Evolutionary conservation across 73 alveolate genomes (phyloP).

Genomic region (Paramecium sexaurelia): DNA sequence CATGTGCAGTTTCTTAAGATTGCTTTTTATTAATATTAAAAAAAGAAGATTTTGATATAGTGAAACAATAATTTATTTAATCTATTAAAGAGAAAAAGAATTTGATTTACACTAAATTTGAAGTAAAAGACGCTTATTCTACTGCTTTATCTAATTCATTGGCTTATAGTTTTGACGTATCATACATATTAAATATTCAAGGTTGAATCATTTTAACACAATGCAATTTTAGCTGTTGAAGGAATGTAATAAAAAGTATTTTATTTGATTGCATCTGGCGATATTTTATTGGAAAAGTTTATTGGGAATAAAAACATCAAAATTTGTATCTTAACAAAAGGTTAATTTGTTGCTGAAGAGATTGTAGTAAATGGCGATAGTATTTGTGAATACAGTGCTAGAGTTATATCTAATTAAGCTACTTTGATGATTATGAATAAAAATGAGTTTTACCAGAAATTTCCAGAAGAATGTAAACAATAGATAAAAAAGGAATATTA

Average conservation of each 20-base stretch:
- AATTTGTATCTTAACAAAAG: constrained; percentile 14
- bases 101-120: background rate
- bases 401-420: background rate
- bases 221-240: background rate
- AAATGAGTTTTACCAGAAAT: background rate
- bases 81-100: constrained; percentile 19
- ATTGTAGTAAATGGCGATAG: constrained; percentile 34
- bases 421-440: constrained; percentile 24
- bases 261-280: constrained; percentile 39
- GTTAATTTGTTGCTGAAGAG: constrained; percentile 53
- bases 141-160: constrained; percentile 17
- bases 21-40: background rate
- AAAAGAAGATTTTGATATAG: background rate
- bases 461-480: constrained; percentile 37
- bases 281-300: background rate
- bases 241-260: constrained; percentile 5
- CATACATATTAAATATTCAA: background rate
- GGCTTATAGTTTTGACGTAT: background rate
- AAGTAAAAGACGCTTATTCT: constrained; percentile 23
- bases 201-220: constrained; percentile 46
- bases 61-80: background rate
- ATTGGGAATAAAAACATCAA: background rate
- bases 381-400: background rate
- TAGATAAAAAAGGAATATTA: background rate
- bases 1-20: background rate